Conservation (phyloP, 768 basidiomycete species). For the Boletales sp. region DNA sequence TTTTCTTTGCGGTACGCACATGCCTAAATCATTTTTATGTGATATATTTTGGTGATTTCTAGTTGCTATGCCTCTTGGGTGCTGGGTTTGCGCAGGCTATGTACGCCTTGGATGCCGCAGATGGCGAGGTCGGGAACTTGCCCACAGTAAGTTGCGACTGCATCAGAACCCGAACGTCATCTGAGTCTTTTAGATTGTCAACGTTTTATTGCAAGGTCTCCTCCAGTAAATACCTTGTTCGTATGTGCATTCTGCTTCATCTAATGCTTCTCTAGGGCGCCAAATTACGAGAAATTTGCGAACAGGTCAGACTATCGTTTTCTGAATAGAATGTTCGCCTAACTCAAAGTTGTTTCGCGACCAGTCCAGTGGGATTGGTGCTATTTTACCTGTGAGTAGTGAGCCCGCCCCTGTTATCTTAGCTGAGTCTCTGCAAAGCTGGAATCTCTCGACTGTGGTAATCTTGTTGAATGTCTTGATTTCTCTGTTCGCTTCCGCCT, state of each 20-base stretch:
- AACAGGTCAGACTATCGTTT: constrained; percentile 35
- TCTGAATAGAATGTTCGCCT: neutral
- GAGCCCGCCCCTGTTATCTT: neutral
- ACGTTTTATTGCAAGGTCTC: constrained; percentile 74
- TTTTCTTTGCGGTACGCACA: constrained; percentile 78
- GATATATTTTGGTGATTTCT: neutral
- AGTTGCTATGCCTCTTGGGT: constrained; percentile 80
- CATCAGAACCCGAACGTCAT: neutral
- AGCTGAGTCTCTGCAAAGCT: constrained; percentile 38
- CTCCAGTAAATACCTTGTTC: constrained; percentile 53
- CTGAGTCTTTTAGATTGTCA: constrained; percentile 47
- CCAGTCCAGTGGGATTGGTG: constrained; percentile 54
- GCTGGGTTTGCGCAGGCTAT: constrained; percentile 85
- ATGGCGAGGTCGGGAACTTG: constrained; percentile 63
- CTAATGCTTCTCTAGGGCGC: constrained; percentile 41
- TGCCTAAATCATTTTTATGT: neutral
- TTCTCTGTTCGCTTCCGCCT: constrained; percentile 92
- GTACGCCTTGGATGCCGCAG: constrained; percentile 88
- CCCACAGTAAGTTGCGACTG: constrained; percentile 38
- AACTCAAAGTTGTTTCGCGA: neutral
- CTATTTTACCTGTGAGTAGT: constrained; percentile 74
- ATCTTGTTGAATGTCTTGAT: constrained; percentile 91
- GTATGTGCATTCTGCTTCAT: neutral
- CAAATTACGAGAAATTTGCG: constrained; percentile 59
- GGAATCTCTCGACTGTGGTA: constrained; percentile 81